Conservation (phyloP, 768 basidiomycete genomes). For the Suillus alpinus region DNA sequence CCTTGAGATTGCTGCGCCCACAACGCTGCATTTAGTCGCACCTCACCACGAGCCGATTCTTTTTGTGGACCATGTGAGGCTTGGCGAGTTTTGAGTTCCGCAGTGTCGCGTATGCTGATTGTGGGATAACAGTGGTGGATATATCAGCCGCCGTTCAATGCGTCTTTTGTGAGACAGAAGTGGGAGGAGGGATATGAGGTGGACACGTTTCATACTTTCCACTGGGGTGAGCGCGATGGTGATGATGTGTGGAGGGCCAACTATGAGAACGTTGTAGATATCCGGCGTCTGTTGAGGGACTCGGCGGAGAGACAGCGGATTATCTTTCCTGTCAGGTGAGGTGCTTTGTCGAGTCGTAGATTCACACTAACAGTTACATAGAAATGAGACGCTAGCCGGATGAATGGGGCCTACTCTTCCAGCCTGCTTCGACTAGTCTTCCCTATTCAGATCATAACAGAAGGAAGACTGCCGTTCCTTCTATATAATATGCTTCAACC, state of each 20-base stretch:
- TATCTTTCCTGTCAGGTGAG: constrained; percentile 15
- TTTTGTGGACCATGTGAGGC: constrained; percentile 45
- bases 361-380: neutral
- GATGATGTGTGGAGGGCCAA: constrained; percentile 36
- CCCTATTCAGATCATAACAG: neutral
- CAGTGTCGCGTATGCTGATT: neutral
- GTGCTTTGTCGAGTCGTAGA: neutral
- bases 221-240: constrained; percentile 41
- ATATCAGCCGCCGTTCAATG: constrained; percentile 43
- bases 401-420: neutral
- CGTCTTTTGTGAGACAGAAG: constrained; percentile 43
- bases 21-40: constrained; percentile 40
- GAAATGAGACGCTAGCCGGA: neutral
- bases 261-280: constrained; percentile 34
- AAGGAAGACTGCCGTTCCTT: neutral
- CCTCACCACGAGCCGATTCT: constrained; percentile 39
- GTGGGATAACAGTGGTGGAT: constrained; percentile 42
- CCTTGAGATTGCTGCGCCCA: constrained; percentile 48
- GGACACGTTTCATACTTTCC: constrained; percentile 50
- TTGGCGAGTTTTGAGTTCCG: neutral
- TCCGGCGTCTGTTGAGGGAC: constrained; percentile 34
- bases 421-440: no score
- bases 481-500: neutral
- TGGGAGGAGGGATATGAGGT: constrained; percentile 48
- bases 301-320: constrained; percentile 38